Evolutionary conservation across 805 yeast genomes (phyloP).

Genomic region (Kurtzmaniella cleridarum): DNA sequence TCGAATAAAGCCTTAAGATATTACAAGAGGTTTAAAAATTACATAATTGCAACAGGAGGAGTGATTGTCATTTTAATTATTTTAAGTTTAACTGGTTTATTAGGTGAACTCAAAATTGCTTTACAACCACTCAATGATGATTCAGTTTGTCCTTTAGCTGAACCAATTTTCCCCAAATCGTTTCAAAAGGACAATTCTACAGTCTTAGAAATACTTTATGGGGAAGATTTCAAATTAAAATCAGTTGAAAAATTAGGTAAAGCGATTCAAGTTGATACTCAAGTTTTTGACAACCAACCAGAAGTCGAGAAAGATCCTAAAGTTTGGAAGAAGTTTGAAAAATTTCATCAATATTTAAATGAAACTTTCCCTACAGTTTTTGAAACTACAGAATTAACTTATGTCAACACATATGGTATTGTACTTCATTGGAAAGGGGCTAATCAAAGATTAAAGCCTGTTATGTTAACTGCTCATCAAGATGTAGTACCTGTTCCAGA

Average conservation of each 20-base stretch:
- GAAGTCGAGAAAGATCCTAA: constrained; percentile 42
- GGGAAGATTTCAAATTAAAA: constrained; percentile 21
- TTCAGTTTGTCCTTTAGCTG: constrained; percentile 20
- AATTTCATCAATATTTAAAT: constrained; percentile 50
- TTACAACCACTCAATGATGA: constrained; percentile 10
- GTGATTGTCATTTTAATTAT: too few relatives aligned
- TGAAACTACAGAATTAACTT: constrained; percentile 42
- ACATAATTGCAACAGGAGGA: too few relatives aligned
- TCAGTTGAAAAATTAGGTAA: constrained; percentile 40
- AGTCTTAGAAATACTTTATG: constrained; percentile 26
- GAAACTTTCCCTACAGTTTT: constrained; percentile 51
- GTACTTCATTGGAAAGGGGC: constrained; percentile 59
- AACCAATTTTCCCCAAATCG: constrained; percentile 17
- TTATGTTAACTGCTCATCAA: constrained; percentile 67
- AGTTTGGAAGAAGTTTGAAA: constrained; percentile 36
- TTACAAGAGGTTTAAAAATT: too few relatives aligned
- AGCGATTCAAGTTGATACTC: constrained; percentile 56
- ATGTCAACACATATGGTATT: constrained; percentile 58
- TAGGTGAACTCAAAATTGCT: constrained; percentile 5
- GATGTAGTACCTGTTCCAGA: constrained; percentile 76
- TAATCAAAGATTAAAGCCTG: constrained; percentile 51
- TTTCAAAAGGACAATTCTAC: constrained; percentile 26
- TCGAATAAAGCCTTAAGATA: too few relatives aligned
- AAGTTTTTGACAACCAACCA: constrained; percentile 43
- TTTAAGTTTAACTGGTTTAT: too few relatives aligned